Evolutionary conservation across 2,329 filamentous ascomycete genomes (phyloP).

Genomic region (Stemphylium lycopersici): DNA sequence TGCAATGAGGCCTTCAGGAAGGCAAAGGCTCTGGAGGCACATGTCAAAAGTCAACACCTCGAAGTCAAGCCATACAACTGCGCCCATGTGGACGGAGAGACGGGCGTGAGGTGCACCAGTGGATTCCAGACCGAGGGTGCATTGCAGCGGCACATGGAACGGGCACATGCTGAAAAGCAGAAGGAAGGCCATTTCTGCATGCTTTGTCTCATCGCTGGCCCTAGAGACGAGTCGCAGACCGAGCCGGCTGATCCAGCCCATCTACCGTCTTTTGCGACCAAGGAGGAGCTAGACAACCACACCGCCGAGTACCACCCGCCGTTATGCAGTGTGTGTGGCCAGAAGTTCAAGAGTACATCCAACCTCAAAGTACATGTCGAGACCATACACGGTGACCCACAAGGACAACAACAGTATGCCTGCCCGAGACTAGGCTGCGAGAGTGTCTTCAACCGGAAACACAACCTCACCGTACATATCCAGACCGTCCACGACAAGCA

Average conservation of each 20-base stretch:
- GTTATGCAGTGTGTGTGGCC: conserved; percentile 75
- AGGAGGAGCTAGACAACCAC: conserved; percentile 74
- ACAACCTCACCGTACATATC: conserved; percentile 83
- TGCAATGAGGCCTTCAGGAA: conserved; percentile 86
- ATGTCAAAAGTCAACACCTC: conserved; percentile 78
- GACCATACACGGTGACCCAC: conserved; percentile 64
- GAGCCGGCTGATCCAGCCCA: neutral
- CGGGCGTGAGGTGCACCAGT: conserved; percentile 64
- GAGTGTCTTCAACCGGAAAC: conserved; percentile 79
- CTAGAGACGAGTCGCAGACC: conserved; percentile 31
- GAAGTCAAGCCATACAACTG: conserved; percentile 75
- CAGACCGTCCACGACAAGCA: conserved; percentile 77
- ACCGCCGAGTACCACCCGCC: conserved; percentile 73
- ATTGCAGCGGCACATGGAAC: conserved; percentile 72
- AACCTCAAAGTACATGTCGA: conserved; percentile 73
- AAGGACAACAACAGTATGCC: conserved; percentile 57
- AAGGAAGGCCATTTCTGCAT: conserved; percentile 72
- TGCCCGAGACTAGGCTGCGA: conserved; percentile 73
- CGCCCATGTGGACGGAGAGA: conserved; percentile 60
- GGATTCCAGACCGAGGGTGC: conserved; percentile 76
- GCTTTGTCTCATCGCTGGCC: conserved; percentile 62
- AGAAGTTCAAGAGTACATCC: conserved; percentile 63
- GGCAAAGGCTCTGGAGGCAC: conserved; percentile 81
- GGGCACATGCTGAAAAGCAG: conserved; percentile 68
- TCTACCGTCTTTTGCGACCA: conserved; percentile 67